phyloP scores from a whole-genome alignment of 352 stramenopile species.

The Phytophthora niederhauseri region DNA sequence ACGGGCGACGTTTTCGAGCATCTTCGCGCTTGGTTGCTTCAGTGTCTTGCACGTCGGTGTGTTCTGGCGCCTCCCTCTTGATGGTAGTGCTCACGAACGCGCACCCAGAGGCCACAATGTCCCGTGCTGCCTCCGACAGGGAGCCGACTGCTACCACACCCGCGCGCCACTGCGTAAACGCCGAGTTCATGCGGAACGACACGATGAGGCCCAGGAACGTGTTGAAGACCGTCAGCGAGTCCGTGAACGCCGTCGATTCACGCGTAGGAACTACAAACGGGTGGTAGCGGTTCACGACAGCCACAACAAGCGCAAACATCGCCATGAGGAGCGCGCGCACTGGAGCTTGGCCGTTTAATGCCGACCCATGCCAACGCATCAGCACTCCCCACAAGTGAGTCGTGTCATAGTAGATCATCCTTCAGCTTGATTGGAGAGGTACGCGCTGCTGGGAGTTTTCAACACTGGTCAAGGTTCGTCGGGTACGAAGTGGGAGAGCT shows the following conservation, averaged over 20 bases:
- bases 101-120: conserved; percentile 75
- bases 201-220: conserved; percentile 82
- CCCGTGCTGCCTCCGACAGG: conserved; percentile 63
- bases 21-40: conserved; percentile 10
- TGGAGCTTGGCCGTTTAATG: conserved; percentile 72
- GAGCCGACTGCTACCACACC: conserved; percentile 70
- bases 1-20: not conserved
- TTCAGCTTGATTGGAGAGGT: conserved; percentile 2
- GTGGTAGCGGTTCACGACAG: conserved; percentile 56
- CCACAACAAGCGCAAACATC: conserved; percentile 59
- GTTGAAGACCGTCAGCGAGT: conserved; percentile 88
- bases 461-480: not conserved
- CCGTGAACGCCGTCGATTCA: conserved; percentile 73
- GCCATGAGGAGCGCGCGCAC: conserved; percentile 70
- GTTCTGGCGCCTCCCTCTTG: conserved; percentile 21
- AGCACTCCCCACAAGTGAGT: conserved; percentile 60
- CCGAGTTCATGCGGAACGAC: conserved; percentile 85
- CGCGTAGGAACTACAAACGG: conserved; percentile 70
- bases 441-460: conserved; percentile 10
- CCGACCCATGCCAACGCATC: conserved; percentile 74
- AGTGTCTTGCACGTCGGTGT: not conserved
- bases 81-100: conserved; percentile 65
- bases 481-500: conserved; percentile 7
- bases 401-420: conserved; percentile 88
- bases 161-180: conserved; percentile 78